Evolutionary conservation across 805 yeast genomes (phyloP).

Genomic region (Cyberlindnera maritima): DNA sequence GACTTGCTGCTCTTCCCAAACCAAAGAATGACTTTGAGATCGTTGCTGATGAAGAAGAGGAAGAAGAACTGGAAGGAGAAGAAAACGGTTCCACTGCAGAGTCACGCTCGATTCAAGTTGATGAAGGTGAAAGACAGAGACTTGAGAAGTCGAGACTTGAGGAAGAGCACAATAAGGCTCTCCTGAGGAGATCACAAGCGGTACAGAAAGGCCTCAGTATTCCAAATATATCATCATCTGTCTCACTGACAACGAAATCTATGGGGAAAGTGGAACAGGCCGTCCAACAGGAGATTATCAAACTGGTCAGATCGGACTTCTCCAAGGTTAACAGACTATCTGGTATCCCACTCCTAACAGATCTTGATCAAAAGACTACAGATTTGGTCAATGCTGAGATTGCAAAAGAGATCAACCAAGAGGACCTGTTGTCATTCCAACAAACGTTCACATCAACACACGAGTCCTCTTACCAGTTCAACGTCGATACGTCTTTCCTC

Average conservation of each 20-base stretch:
- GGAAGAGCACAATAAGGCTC: slow-evolving; percentile 19
- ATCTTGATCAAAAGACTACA: slow-evolving; percentile 19
- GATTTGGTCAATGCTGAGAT: slow-evolving; percentile 12
- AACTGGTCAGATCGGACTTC: slow-evolving; percentile 42
- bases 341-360: slow-evolving; percentile 20
- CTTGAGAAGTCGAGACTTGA: slow-evolving; percentile 12
- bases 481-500: slow-evolving; percentile 2
- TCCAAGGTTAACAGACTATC: slow-evolving; percentile 28
- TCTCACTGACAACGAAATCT: background rate
- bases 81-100: background rate
- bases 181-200: slow-evolving; percentile 44
- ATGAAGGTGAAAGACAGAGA: slow-evolving; percentile 24
- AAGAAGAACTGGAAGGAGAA: slow-evolving; percentile 5
- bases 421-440: slow-evolving; percentile 13
- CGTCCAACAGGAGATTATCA: slow-evolving; percentile 33
- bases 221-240: slow-evolving; percentile 29
- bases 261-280: background rate
- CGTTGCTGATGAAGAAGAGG: slow-evolving; percentile 31
- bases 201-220: slow-evolving; percentile 43
- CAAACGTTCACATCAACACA: slow-evolving; percentile 5
- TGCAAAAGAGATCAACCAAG: slow-evolving; percentile 6
- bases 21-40: slow-evolving; percentile 49
- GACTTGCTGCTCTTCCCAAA: slow-evolving; percentile 35
- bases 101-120: slow-evolving; percentile 7
- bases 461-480: background rate